Evolutionary conservation across 2,329 filamentous ascomycete genomes (phyloP), one percentile per base, ranked within the genome.

Genomic region (Clonostachys rosea): DNA sequence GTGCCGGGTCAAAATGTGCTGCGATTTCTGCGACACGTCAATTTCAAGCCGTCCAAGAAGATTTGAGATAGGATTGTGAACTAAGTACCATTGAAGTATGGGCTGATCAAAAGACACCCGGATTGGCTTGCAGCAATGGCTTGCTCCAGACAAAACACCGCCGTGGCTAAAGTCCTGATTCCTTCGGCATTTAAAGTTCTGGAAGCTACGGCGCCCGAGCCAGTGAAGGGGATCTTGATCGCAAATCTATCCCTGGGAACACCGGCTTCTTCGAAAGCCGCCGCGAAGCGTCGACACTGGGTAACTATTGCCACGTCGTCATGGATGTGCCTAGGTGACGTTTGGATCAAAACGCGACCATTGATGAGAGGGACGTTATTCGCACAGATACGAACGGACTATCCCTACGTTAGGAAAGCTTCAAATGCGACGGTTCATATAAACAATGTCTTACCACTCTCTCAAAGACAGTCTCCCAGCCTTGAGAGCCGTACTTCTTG

Each of bases 201-300:
- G 30, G 68, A 69, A 0, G 71, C 73, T 45, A 68, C 72, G 24
- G 77, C 55, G 10, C 70, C 73, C 0, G 73, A 66, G 0, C 73
- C 73, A 0, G 73, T 76, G 24, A 65, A 67, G 10, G 73, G 73
- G 20, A 77, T 76, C 57, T 78, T 77, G 64, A 78, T 75, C 53
- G 68, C 73, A 54, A 70, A 75, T 11, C 70, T 64, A 48, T 74
- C 70, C 16, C 69, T 64, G 5, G 64, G 52, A 41, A 78, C 70
- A 2, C 72, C 71, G 3, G 63, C 68, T 5, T 59, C 63, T 6
- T 65, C 64, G 46, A 78, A 75, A 53, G 77, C 73, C 5, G 55
- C 50, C 40, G 69, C 73, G 52, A 75, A 77, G 1, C 71, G 58
- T 2, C 65, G 69, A 2, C 69, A 72, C 50, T 77, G 73, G 30